phyloP scores from a whole-genome alignment of 371 early-diverging fungal species.

The Circinella minor region DNA sequence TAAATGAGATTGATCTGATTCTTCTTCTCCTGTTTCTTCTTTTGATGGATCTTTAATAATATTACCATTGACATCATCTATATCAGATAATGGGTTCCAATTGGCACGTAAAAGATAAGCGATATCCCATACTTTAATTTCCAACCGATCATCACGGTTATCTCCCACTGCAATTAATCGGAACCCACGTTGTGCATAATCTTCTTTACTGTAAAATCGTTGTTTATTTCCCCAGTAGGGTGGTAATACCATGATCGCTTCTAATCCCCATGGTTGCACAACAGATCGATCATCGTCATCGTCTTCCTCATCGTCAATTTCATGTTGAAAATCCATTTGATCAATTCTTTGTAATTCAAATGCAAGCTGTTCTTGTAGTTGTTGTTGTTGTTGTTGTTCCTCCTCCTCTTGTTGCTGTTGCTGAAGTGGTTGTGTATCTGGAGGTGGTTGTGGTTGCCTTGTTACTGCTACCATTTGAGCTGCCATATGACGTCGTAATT shows the following conservation, averaged over 20 bases:
- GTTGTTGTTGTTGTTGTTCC: not conserved
- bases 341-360: not conserved
- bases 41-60: too few relatives aligned
- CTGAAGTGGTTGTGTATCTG: not conserved
- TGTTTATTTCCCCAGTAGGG: constrained; percentile 25
- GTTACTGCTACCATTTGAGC: too few relatives aligned
- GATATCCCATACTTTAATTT: constrained; percentile 54
- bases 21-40: not conserved
- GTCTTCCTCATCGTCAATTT: constrained; percentile 2
- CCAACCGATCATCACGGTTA: constrained; percentile 35
- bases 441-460: too few relatives aligned
- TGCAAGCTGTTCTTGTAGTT: not conserved
- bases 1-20: constrained; percentile 11
- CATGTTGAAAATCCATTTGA: constrained; percentile 10
- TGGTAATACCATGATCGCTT: constrained; percentile 47
- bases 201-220: constrained; percentile 2
- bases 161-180: constrained; percentile 42
- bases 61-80: too few relatives aligned
- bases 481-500: too few relatives aligned
- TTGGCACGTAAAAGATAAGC: constrained; percentile 31
- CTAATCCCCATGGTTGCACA: constrained; percentile 48
- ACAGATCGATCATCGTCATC: constrained; percentile 21
- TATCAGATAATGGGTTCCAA: constrained; percentile 31
- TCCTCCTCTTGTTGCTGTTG: not conserved
- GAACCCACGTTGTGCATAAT: constrained; percentile 31